Percentiles rank a stretch among this genome's conserved stretches.
Conservation (phyloP, 2,329 filamentous ascomycete genomes). For the Alternaria hordeiaustralica region DNA sequence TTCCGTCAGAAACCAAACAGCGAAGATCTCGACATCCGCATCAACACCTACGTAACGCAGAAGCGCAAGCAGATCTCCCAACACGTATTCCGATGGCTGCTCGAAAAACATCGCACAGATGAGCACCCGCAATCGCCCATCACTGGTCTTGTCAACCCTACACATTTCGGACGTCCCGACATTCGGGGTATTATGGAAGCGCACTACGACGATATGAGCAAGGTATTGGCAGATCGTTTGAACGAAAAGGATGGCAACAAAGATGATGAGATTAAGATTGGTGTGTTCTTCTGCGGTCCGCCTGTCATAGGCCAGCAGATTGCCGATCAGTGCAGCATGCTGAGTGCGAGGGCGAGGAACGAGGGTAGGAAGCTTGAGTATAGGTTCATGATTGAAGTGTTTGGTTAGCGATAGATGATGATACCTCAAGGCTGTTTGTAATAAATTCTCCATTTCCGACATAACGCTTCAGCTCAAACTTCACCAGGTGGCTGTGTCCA, state of each 20-base stretch:
- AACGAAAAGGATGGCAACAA: conserved; percentile 26
- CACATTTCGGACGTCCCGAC: conserved; percentile 63
- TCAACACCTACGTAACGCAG: conserved; percentile 64
- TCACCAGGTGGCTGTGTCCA: background rate
- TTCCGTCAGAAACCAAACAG: conserved; percentile 45
- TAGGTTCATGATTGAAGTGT: conserved; percentile 65
- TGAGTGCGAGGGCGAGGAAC: conserved; percentile 59
- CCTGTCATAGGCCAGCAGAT: conserved; percentile 63
- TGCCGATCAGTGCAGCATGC: conserved; percentile 60
- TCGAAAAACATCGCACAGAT: conserved; percentile 63
- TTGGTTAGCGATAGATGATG: conserved; percentile 48
- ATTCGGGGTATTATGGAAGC: conserved; percentile 60
- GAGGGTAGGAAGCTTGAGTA: conserved; percentile 63
- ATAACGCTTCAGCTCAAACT: rapidly evolving
- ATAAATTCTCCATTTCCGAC: background rate
- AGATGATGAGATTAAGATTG: conserved; percentile 54
- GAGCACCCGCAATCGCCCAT: conserved; percentile 60
- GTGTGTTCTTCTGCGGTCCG: conserved; percentile 64
- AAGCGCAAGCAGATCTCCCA: conserved; percentile 61
- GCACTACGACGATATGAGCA: conserved; percentile 61
- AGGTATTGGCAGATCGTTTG: conserved; percentile 31
- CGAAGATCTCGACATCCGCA: conserved; percentile 58
- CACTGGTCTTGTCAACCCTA: conserved; percentile 61
- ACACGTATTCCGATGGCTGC: conserved; percentile 63
- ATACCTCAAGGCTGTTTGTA: background rate